A percentile compares a stretch with the other conserved stretches of the same genome.
phyloP scores from a whole-genome alignment of 495 filamentous ascomycete species.

The Aspergillus nidulans region DNA sequence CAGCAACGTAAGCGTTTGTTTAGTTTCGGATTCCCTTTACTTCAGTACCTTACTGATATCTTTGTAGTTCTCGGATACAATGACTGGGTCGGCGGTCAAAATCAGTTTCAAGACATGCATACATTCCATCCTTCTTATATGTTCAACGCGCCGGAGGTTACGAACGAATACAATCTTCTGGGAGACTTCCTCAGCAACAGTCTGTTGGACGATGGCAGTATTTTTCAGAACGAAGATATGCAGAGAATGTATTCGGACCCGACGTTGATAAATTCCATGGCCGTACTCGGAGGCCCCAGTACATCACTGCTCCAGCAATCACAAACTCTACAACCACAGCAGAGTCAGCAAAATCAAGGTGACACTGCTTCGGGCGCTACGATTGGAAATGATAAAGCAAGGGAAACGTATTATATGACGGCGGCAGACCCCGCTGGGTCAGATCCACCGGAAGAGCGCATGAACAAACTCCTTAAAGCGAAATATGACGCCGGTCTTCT shows the following conservation, averaged over 20 bases:
- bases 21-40: conserved; percentile 9
- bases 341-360: conserved; percentile 46
- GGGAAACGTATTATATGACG: conserved; percentile 91
- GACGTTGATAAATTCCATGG: conserved; percentile 48
- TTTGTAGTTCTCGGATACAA: conserved; percentile 58
- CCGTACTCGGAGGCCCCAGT: conserved; percentile 29
- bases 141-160: conserved; percentile 91
- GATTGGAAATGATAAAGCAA: conserved; percentile 71
- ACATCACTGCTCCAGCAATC: conserved; percentile 32
- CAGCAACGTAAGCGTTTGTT: conserved; percentile 65
- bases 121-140: conserved; percentile 90
- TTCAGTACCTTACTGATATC: conserved; percentile 23
- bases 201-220: conserved; percentile 71
- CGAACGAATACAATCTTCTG: conserved; percentile 91
- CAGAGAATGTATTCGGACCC: conserved; percentile 54
- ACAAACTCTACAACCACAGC: conserved; percentile 31
- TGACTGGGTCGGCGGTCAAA: conserved; percentile 69
- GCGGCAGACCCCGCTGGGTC: conserved; percentile 92
- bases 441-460: conserved; percentile 86
- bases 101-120: conserved; percentile 90
- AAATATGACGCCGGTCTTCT: conserved; percentile 93
- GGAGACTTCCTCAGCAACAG: conserved; percentile 92
- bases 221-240: conserved; percentile 60
- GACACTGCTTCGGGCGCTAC: conserved; percentile 53
- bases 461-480: conserved; percentile 90